Conservation (phyloP, 768 basidiomycete species). For the Inosperma sp. region DNA sequence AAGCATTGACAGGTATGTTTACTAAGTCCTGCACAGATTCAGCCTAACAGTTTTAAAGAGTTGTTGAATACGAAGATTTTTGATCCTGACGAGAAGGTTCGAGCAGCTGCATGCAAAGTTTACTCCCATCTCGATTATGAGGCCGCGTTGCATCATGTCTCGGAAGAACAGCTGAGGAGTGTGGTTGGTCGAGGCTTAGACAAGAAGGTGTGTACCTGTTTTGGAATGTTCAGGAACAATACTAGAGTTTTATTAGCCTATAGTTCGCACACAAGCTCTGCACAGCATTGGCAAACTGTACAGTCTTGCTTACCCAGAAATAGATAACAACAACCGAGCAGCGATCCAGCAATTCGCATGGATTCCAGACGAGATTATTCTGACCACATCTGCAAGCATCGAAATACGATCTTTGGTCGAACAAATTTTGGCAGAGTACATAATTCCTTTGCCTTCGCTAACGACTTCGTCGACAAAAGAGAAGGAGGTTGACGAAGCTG, state of each 20-base stretch:
- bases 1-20: conserved; percentile 67
- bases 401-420: conserved; percentile 69
- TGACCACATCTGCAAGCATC: conserved; percentile 42
- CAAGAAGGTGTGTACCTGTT: conserved; percentile 62
- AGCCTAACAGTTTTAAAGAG: conserved; percentile 33
- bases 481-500: conserved; percentile 65
- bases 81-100: conserved; percentile 90
- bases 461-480: conserved; percentile 42
- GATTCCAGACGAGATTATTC: conserved; percentile 80
- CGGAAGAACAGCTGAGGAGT: conserved; percentile 51
- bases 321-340: conserved; percentile 77
- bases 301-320: conserved; percentile 79
- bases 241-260: conserved; percentile 34
- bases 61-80: conserved; percentile 59
- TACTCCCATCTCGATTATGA: conserved; percentile 89
- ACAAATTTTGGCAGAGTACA: conserved; percentile 61
- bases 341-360: conserved; percentile 83
- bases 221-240: not conserved
- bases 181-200: conserved; percentile 75
- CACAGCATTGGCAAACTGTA: conserved; percentile 75
- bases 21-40: too few species aligned
- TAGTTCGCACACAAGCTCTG: conserved; percentile 72
- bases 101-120: conserved; percentile 76
- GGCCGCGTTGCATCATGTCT: conserved; percentile 78
- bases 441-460: conserved; percentile 71